phyloP scores from a whole-genome alignment of 2,329 filamentous ascomycete species.

The Ambrosiella xylebori region DNA sequence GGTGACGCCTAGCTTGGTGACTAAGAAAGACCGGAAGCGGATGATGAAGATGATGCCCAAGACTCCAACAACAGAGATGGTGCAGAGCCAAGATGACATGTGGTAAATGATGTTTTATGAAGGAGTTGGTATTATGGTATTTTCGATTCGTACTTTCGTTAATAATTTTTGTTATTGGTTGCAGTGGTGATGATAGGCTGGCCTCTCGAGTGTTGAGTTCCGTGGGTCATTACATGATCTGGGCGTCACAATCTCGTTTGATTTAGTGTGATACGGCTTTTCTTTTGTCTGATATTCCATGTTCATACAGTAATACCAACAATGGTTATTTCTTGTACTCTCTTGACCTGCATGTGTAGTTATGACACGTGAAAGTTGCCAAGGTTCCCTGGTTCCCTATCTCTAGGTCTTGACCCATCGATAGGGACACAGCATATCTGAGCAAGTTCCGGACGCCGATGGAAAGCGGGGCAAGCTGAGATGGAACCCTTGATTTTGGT shows the following conservation, averaged over 20 bases:
- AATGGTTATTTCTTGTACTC: neutral
- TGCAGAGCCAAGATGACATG: slow-evolving; percentile 42
- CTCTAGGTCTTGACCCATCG: too few relatives aligned
- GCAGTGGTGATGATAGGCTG: neutral
- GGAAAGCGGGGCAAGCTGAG: too few relatives aligned
- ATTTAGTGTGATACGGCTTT: neutral
- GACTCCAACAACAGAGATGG: slow-evolving; percentile 45
- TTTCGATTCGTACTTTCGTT: neutral
- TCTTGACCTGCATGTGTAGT: neutral
- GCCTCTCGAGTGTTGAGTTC: too few relatives aligned
- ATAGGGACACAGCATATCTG: too few relatives aligned
- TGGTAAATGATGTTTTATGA: slow-evolving; percentile 31
- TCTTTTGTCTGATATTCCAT: neutral
- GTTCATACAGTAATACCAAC: neutral
- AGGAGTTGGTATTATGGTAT: neutral
- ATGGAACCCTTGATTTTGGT: too few relatives aligned
- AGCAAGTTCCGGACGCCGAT: too few relatives aligned
- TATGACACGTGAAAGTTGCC: neutral
- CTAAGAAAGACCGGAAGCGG: slow-evolving; percentile 50
- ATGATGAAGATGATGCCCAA: slow-evolving; percentile 47
- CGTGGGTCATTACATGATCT: too few relatives aligned
- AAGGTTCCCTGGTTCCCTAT: too few relatives aligned
- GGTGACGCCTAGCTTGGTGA: slow-evolving; percentile 59
- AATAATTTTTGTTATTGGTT: neutral
- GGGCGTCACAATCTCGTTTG: neutral